phyloP scores from a whole-genome alignment of 2,329 filamentous ascomycete genomes.

The Colletotrichum musae region DNA sequence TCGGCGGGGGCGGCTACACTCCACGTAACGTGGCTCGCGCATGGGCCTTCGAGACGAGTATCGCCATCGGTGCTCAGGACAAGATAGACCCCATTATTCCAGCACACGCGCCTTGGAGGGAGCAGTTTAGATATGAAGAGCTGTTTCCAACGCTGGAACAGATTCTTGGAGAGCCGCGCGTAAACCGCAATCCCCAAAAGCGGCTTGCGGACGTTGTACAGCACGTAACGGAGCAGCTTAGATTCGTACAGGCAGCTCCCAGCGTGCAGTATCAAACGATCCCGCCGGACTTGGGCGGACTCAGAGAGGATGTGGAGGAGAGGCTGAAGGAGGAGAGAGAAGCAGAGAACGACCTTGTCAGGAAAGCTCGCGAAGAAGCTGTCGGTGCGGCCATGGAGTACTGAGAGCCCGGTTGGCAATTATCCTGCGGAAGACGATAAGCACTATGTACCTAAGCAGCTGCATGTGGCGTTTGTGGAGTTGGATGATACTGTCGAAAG shows the following conservation, averaged over 20 bases:
- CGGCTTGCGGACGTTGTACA: slow-evolving; percentile 81
- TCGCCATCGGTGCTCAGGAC: slow-evolving; percentile 83
- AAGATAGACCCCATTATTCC: slow-evolving; percentile 82
- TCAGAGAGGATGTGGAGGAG: slow-evolving; percentile 79
- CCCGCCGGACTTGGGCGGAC: slow-evolving; percentile 79
- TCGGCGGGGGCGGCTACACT: slow-evolving; percentile 96
- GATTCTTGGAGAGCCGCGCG: slow-evolving; percentile 75
- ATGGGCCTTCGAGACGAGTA: slow-evolving; percentile 96
- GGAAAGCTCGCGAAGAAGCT: slow-evolving; percentile 70
- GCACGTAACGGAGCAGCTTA: slow-evolving; percentile 86
- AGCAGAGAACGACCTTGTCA: slow-evolving; percentile 68
- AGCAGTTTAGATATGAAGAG: slow-evolving; percentile 85
- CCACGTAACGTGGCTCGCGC: slow-evolving; percentile 95
- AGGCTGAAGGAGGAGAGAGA: slow-evolving; percentile 75
- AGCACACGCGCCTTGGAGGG: slow-evolving; percentile 84
- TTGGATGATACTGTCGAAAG: slow-evolving; percentile 16
- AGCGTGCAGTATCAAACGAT: slow-evolving; percentile 89
- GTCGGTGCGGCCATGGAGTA: slow-evolving; percentile 71
- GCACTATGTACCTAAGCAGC: neutral
- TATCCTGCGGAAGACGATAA: neutral
- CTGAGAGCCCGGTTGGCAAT: slow-evolving; percentile 43
- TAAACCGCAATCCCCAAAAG: slow-evolving; percentile 85
- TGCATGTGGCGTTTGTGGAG: slow-evolving; percentile 25
- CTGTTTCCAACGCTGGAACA: slow-evolving; percentile 90
- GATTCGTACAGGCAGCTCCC: slow-evolving; percentile 87